phyloP scores from a whole-genome alignment of 768 basidiomycete species.

The Pholiota molesta region DNA sequence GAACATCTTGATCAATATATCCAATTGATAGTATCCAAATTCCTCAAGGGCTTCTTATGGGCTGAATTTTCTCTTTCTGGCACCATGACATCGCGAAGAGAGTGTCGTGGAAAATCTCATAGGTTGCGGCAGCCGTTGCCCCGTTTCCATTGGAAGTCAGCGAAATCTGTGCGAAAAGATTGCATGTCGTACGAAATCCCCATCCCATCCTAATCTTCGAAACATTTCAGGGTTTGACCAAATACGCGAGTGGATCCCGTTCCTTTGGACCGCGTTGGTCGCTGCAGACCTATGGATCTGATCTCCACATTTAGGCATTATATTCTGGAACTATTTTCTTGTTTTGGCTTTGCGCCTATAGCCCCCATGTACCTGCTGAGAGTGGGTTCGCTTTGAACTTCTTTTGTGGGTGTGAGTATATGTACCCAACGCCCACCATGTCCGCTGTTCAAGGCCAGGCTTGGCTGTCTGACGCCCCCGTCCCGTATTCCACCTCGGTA shows the following conservation, averaged over 20 bases:
- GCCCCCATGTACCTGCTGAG: slow-evolving; percentile 28
- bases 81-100: slow-evolving; percentile 18
- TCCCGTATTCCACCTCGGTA: slow-evolving; percentile 12
- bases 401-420: slow-evolving; percentile 24
- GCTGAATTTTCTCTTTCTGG: slow-evolving; percentile 8
- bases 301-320: slow-evolving; percentile 19
- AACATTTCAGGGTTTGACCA: slow-evolving; percentile 24
- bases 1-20: not conserved
- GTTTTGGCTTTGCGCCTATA: slow-evolving; percentile 20
- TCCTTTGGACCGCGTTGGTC: slow-evolving; percentile 19
- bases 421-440: slow-evolving; percentile 22
- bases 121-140: not conserved
- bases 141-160: not conserved
- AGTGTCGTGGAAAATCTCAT: slow-evolving; percentile 12
- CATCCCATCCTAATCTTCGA: slow-evolving; percentile 5
- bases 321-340: slow-evolving; percentile 18
- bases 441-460: slow-evolving; percentile 19
- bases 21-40: not conserved
- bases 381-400: slow-evolving; percentile 17
- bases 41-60: slow-evolving; percentile 4
- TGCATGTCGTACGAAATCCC: not conserved
- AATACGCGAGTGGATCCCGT: slow-evolving; percentile 19
- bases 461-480: slow-evolving; percentile 21
- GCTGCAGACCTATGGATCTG: slow-evolving; percentile 12
- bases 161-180: slow-evolving; percentile 5